Conservation (phyloP, 768 basidiomycete species). For the Pleurotus salmoneostramineus region DNA sequence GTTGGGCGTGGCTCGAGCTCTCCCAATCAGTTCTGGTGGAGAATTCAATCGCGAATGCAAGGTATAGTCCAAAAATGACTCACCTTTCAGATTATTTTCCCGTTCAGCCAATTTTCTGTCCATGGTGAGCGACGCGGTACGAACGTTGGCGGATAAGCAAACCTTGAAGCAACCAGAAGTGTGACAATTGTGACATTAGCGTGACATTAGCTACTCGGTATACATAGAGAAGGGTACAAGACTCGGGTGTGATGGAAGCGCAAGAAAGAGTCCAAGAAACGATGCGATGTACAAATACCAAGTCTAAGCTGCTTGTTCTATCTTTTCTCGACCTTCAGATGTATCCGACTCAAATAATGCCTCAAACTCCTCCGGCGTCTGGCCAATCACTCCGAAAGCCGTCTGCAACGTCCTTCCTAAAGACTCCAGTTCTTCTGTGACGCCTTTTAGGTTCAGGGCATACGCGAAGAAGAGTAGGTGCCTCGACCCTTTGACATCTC, state of each 20-base stretch:
- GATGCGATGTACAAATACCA: not conserved
- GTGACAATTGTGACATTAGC: not conserved
- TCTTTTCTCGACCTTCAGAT: slow-evolving; percentile 17
- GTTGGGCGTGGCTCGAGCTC: slow-evolving; percentile 35
- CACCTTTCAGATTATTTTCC: not conserved
- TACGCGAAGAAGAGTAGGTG: slow-evolving; percentile 95
- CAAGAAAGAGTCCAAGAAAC: not conserved
- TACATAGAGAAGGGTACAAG: too few species aligned
- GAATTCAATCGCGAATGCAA: not conserved
- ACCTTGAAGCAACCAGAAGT: too few species aligned
- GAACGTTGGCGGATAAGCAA: too few species aligned
- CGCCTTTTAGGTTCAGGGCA: slow-evolving; percentile 87
- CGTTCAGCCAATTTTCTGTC: not conserved
- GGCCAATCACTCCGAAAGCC: slow-evolving; percentile 91
- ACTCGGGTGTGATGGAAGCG: not conserved
- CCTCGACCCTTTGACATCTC: slow-evolving; percentile 75
- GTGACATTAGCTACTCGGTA: not conserved
- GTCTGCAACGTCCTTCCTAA: slow-evolving; percentile 80
- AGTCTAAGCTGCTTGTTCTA: slow-evolving; percentile 16
- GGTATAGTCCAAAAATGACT: not conserved
- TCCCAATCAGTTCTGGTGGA: slow-evolving; percentile 34
- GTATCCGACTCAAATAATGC: slow-evolving; percentile 50
- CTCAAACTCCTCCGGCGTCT: slow-evolving; percentile 79
- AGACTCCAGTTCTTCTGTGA: slow-evolving; percentile 78
- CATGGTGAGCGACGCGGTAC: not conserved